Base-by-base conservation (phyloP, 352 stramenopile species). In the Pilasporangium apinafurcum region DNA sequence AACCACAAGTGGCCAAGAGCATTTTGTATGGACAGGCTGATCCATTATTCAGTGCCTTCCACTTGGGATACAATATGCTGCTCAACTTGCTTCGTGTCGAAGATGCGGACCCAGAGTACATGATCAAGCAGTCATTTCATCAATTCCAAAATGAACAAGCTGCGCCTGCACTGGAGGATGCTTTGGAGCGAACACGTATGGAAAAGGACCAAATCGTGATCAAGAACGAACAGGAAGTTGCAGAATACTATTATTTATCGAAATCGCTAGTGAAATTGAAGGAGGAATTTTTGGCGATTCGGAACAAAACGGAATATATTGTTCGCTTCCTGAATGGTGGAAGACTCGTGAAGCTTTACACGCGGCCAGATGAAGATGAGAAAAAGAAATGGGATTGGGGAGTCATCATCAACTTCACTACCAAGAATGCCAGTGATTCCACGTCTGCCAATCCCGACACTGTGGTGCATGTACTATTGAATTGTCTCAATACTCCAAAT, bases 51-150 rank as follows among this genome's bases (percentile, higher is more conserved):
- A 88, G 68, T 72, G 72, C 68, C 2, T 99, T 99, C 72, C 89
- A 98, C 61, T 93, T 99, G 41, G 96, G 88, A 18, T 99, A 99
- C 81, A 99, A 99, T 72, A 99, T 99, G 97, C 69, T 99, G 35
- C 65, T 99, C 14, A 99, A 99, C 62, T 82, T 99, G 72, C 86
- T 99, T 74, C 85, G 97, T 37, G 96, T 99, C 12, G 96, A 99
- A 75, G 84, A 95, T 45, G 77, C 74, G 14, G 96, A 97, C 54
- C 95, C 97, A 5, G 96, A 99, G 65, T 98, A 98, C 59, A 90
- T 99, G 56, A 93, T 99, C 41, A 92, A 95, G 48, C 92, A 96
- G 43, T 99, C 95, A 3, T 99, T 99, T 59, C 92, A 98, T 49
- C 89, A 97, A 51, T 96, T 96, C 52, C 87, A 96, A 52, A 92